These are phyloP conservation scores for Panaeolus papilionaceus DNA, from an alignment of 768 basidiomycete species.

Conservation along the genomic window DNA sequence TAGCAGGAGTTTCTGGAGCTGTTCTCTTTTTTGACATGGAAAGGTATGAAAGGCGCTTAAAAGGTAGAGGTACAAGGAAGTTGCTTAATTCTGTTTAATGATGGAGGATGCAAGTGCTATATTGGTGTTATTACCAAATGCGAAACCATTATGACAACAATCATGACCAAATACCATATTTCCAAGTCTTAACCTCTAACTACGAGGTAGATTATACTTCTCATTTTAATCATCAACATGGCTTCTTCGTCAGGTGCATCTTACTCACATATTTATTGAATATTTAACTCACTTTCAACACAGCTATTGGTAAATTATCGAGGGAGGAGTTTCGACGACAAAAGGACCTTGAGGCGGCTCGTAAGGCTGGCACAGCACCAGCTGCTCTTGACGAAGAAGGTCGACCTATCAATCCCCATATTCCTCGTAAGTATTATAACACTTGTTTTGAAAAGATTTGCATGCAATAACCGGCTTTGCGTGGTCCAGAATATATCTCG, in stretches of 20 bases:
- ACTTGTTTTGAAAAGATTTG: not conserved
- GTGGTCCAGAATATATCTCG: slow-evolving; percentile 86
- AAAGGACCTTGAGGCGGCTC: slow-evolving; percentile 97
- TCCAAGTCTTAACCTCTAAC: not conserved
- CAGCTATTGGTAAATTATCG: slow-evolving; percentile 82
- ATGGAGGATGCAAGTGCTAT: not conserved
- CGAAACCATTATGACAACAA: slow-evolving; percentile 6
- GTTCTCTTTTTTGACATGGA: slow-evolving; percentile 31
- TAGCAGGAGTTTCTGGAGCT: slow-evolving; percentile 22
- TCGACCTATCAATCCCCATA: slow-evolving; percentile 96
- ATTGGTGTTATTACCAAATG: not conserved
- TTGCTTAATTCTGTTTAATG: no score
- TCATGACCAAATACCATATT: slow-evolving; percentile 14
- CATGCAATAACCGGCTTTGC: slow-evolving; percentile 16
- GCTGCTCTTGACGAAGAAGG: slow-evolving; percentile 96
- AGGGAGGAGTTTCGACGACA: slow-evolving; percentile 94
- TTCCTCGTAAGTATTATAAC: slow-evolving; percentile 75
- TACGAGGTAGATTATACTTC: not conserved
- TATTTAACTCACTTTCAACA: slow-evolving; percentile 19
- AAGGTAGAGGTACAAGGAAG: not conserved
- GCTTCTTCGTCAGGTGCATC: slow-evolving; percentile 47
- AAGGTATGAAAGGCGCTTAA: not conserved
- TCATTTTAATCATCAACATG: slow-evolving; percentile 31
- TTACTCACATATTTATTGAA: not conserved
- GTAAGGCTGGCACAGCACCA: slow-evolving; percentile 97